phyloP scores from a whole-genome alignment of 192 early-diverging fungal species.

The Spizellomyces punctatus region DNA sequence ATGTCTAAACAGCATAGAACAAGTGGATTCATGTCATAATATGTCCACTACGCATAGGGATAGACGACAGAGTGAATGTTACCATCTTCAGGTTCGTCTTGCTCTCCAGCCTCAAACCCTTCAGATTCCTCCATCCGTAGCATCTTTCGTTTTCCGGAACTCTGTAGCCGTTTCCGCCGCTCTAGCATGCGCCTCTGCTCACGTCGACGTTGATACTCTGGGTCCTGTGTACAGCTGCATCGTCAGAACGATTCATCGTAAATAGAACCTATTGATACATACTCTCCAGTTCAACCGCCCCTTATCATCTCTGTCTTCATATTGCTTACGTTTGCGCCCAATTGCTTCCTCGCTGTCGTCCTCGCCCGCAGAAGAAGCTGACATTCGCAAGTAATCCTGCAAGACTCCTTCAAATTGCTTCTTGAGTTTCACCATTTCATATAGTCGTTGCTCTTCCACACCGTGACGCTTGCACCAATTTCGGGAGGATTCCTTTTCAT shows the following conservation, averaged over 20 bases:
- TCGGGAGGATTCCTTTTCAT: constrained; percentile 47
- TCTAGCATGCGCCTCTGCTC: constrained; percentile 44
- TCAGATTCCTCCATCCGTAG: constrained; percentile 4
- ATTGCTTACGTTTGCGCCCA: constrained; percentile 20
- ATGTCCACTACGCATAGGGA: no score
- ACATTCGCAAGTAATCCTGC: constrained; percentile 36
- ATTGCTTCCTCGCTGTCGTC: not conserved
- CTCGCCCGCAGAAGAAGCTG: not conserved
- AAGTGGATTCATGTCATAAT: not conserved
- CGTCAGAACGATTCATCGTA: no score
- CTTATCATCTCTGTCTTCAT: no score
- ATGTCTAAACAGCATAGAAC: constrained; percentile 22
- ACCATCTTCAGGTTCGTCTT: constrained; percentile 32
- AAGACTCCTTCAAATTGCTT: constrained; percentile 66
- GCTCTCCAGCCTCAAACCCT: constrained; percentile 22
- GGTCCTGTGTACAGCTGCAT: constrained; percentile 25
- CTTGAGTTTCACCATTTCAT: constrained; percentile 71
- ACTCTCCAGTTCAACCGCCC: no score
- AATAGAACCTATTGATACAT: no score
- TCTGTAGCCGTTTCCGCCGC: constrained; percentile 42
- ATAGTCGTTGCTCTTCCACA: constrained; percentile 71
- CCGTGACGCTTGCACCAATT: constrained; percentile 65
- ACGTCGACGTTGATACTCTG: constrained; percentile 30
- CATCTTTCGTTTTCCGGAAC: constrained; percentile 42
- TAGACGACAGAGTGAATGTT: not conserved